phyloP scores from a whole-genome alignment of 352 stramenopile genomes.

The Globisporangium canariense region DNA sequence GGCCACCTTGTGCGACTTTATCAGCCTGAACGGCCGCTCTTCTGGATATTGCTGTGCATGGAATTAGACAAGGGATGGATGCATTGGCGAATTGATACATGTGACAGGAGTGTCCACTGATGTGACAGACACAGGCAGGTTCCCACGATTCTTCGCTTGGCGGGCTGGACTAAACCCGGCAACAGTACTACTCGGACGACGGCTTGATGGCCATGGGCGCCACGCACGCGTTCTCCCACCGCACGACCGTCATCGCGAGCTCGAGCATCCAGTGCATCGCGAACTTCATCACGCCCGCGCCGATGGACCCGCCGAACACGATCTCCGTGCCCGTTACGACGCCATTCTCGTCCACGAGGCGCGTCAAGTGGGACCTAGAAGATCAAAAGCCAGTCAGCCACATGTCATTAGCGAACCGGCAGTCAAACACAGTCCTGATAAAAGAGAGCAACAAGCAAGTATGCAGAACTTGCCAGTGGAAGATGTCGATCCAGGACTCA shows the following conservation, averaged over 20 bases:
- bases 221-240: slow-evolving; percentile 60
- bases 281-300: slow-evolving; percentile 53
- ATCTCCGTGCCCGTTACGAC: slow-evolving; percentile 27
- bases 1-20: too few species aligned
- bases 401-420: too few species aligned
- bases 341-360: slow-evolving; percentile 23
- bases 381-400: not conserved
- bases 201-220: slow-evolving; percentile 49
- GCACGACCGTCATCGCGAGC: slow-evolving; percentile 67
- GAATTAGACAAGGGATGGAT: too few species aligned
- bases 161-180: too few species aligned
- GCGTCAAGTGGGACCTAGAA: slow-evolving; percentile 35
- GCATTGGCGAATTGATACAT: too few species aligned
- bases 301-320: slow-evolving; percentile 54
- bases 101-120: too few species aligned
- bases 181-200: not conserved
- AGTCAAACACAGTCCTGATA: too few species aligned
- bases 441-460: not conserved
- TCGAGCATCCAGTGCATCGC: slow-evolving; percentile 76
- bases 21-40: too few species aligned
- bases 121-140: too few species aligned
- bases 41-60: too few species aligned
- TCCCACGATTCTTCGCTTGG: not conserved
- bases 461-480: slow-evolving; percentile 38
- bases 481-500: slow-evolving; percentile 62